Conservation (phyloP, 1,284 basidiomycete species). For the Sporisorium scitamineum region DNA sequence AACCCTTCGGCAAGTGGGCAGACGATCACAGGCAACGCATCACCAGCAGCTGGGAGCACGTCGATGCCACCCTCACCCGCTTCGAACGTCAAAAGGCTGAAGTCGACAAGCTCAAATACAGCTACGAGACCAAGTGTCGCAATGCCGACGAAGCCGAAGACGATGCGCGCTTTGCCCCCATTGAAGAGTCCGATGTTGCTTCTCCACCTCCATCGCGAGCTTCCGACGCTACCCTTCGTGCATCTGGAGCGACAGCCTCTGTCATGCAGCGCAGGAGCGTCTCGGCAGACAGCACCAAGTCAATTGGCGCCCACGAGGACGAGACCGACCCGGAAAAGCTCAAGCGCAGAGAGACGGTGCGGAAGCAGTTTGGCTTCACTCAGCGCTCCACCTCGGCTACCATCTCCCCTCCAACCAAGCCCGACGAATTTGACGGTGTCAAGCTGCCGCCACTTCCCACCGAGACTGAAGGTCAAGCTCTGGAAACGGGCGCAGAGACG, state of each 20-base stretch:
- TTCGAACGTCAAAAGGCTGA: constrained; percentile 60
- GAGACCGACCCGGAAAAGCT: constrained; percentile 52
- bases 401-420: constrained; percentile 5
- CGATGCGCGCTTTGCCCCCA: constrained; percentile 64
- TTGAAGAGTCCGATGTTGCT: constrained; percentile 26
- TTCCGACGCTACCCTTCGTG: constrained; percentile 14
- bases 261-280: constrained; percentile 25
- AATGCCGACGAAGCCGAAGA: constrained; percentile 67
- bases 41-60: constrained; percentile 58
- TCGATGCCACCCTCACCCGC: constrained; percentile 54
- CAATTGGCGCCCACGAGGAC: constrained; percentile 10
- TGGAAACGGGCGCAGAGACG: constrained; percentile 5
- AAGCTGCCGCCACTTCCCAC: constrained; percentile 49
- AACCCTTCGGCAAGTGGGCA: constrained; percentile 63
- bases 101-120: constrained; percentile 54
- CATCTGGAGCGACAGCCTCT: constrained; percentile 1
- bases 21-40: constrained; percentile 56
- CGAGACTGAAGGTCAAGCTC: constrained; percentile 38
- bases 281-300: constrained; percentile 28
- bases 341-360: constrained; percentile 64
- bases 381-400: constrained; percentile 38
- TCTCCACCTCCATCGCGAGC: constrained; percentile 15
- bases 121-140: constrained; percentile 65
- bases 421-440: constrained; percentile 40
- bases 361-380: constrained; percentile 67